Evolutionary conservation across 2,329 filamentous ascomycete species (phyloP), one percentile per base, ranked within the genome.

Genomic region (Sclerotinia trifoliorum): DNA sequence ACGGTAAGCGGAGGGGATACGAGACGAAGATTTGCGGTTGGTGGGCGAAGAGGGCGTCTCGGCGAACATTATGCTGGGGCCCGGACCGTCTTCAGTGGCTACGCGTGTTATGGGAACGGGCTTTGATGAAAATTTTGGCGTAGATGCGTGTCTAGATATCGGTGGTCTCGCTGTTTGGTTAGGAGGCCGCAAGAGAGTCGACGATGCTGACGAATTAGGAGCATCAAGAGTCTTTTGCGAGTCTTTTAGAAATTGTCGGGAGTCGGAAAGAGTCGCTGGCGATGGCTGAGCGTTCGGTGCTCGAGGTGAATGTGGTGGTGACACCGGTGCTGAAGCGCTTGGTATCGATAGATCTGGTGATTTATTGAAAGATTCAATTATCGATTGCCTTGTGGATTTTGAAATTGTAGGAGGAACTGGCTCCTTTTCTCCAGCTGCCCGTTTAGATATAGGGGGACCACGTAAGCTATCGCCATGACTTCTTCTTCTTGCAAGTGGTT

Each of bases 151-250:
- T 79, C 1, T 78, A 78, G 74, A 80, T 79, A 32, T 74, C 74
- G 39, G 77, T 77, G 67, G 80, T 74, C 4, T 78, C 76, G 5
- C 79, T 79, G 73, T 86, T 87, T 52, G 83, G 83, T 61, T 88
- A 88, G 72, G 82, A 85, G 72, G 85, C 83, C 0, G 85, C n/a
- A 44, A 24, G 35, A 32, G 35, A 26, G 46, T 46, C 35, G 63
- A 39, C 1, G 65, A 63, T 44, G 35, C 8, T 26, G 65, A 17
- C 8, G 15, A 39, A 26, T 39, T 19, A 19, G 91, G 89, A 71
- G 90, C 86, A 0, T 91, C 92, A 0, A 92, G 87, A 0, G 91
- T 87, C 7, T 86, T 87, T 63, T 90, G 93, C 0, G 88, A 90
- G 77, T 94, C 94, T 49, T 86, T 86, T 56, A 85, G 82, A 24